Percentiles rank a stretch among this genome's conserved stretches.
phyloP scores from a whole-genome alignment of 305 asterid genomes.

The Solanum chacoense region DNA sequence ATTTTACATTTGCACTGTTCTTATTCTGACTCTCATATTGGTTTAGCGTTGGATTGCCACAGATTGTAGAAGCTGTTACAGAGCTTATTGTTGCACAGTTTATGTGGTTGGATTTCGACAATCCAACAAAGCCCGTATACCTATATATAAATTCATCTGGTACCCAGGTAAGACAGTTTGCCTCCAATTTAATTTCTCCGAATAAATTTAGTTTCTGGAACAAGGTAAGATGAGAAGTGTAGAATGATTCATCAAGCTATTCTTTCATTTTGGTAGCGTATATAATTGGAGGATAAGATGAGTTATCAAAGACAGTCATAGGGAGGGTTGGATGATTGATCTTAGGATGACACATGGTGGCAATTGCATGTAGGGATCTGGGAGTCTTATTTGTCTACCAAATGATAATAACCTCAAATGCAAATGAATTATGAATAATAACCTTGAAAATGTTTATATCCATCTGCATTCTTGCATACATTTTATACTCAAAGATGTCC shows the following conservation, averaged over 20 bases:
- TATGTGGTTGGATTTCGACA: conserved; percentile 75
- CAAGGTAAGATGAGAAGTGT: neutral
- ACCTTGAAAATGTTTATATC: neutral
- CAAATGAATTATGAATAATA: neutral
- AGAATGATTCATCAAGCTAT: neutral
- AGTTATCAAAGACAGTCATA: neutral
- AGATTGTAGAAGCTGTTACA: conserved; percentile 87
- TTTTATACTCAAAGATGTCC: neutral
- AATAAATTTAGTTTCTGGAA: neutral
- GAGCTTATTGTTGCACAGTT: conserved; percentile 83
- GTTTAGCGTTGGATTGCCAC: conserved; percentile 13
- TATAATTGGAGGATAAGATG: neutral
- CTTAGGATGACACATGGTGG: neutral
- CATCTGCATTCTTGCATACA: neutral
- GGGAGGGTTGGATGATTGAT: neutral
- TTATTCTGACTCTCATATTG: neutral
- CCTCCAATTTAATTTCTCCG: neutral
- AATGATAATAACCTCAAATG: neutral
- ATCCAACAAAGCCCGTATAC: conserved; percentile 67
- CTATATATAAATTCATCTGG: conserved; percentile 87
- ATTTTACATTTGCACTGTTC: neutral
- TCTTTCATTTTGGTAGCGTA: neutral
- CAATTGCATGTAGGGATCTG: neutral
- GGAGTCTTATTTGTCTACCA: neutral
- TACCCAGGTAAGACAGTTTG: conserved; percentile 47